Base-by-base conservation (phyloP, 176 grass and related monocot genomes). In the Calamus simplicifolius region DNA sequence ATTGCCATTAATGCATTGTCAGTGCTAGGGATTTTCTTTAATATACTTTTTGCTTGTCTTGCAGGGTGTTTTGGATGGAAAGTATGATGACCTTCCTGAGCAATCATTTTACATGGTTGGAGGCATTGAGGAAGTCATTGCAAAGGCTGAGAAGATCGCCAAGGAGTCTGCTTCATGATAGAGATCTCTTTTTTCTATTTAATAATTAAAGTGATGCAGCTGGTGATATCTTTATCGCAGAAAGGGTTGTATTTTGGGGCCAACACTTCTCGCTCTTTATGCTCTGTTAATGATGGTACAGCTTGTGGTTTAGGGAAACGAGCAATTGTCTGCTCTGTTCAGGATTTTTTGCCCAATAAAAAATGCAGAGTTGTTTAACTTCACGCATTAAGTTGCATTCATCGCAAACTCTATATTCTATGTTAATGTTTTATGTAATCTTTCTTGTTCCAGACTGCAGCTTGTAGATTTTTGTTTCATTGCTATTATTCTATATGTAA, bases 31-130 rank as follows among this genome's bases (percentile, higher is more conserved):
- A 43, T 43, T 43, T 43, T 10, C 19, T 64, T 64, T 26, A 64
- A 7, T 49, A 3, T 27, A 6, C 25, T 50, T 25, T 49, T 50
- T 6, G 8, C 25, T 49, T 64, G 0, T 62, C 26, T 14, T 61
- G 31, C 75, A 88, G 89, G 85, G 89, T 77, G 85, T 95, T 17
- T 78, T 95, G 85, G 89, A 95, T 57, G 89, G 89, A 13, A 95
- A 95, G 64, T 95, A 83, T 16, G 85, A 95, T 67, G 89, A 95
- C 69, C 76, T 95, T 43, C 15, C 89, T 0, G 89, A 95, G 81
- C 89, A 95, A 14, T 89, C 85, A 27, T 89, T 95, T 77, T 95
- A 95, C 51, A 95, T 95, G 89, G 89, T 95, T 26, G 89, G 89
- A 56, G 89, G 89, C 58, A 95, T 95, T 4, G 85, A 95, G 18